Evolutionary conservation across 768 basidiomycete genomes (phyloP).

Genomic region (Plicaturopsis crispa): DNA sequence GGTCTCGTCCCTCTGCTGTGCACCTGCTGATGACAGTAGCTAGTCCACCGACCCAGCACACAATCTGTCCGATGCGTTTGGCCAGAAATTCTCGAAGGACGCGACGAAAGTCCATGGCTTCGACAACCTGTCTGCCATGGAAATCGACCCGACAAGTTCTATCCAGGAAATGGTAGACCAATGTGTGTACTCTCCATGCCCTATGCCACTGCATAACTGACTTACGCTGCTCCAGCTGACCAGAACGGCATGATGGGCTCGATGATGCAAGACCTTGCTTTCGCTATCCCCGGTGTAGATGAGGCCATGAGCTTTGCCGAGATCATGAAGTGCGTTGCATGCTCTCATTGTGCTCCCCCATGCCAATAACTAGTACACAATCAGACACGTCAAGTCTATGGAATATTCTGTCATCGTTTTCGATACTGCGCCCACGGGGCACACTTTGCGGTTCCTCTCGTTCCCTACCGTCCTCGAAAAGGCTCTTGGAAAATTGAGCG

Average conservation of each 20-base stretch:
- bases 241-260: slow-evolving; percentile 93
- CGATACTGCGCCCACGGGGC: slow-evolving; percentile 97
- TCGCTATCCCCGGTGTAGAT: slow-evolving; percentile 98
- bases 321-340: slow-evolving; percentile 87
- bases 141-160: slow-evolving; percentile 96
- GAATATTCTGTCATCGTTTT: slow-evolving; percentile 99
- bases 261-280: slow-evolving; percentile 99
- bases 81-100: slow-evolving; percentile 98
- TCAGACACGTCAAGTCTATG: slow-evolving; percentile 99
- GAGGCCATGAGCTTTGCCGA: slow-evolving; percentile 99
- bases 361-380: slow-evolving; percentile 1
- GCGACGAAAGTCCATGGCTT: slow-evolving; percentile 98
- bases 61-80: slow-evolving; percentile 97
- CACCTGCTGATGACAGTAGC: background rate
- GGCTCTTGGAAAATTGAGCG: slow-evolving; percentile 89
- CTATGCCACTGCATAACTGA: background rate
- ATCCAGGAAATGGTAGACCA: slow-evolving; percentile 99
- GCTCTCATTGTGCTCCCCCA: background rate
- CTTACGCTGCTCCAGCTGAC: slow-evolving; percentile 46
- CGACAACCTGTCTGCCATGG: slow-evolving; percentile 96
- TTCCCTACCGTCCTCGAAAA: slow-evolving; percentile 98
- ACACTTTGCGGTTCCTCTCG: slow-evolving; percentile 97
- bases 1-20: background rate
- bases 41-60: slow-evolving; percentile 99
- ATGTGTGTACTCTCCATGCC: slow-evolving; percentile 43